phyloP scores from a whole-genome alignment of 106 monocot genomes.

The Apostasia shenzhenica region DNA sequence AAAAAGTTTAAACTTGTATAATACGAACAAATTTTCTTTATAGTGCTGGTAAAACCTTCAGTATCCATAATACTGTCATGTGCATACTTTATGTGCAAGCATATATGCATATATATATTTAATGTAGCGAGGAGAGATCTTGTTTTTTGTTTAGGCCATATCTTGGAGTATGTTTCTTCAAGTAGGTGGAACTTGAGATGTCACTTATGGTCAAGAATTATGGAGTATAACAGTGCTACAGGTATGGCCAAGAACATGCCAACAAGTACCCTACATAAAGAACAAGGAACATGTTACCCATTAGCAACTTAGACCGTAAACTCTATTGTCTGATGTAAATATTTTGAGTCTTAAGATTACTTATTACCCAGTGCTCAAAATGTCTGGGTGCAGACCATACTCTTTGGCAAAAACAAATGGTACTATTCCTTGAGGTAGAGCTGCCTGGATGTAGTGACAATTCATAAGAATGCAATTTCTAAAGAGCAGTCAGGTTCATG shows the following conservation, averaged over 20 bases:
- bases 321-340: not conserved
- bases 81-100: no score
- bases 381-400: slow-evolving; percentile 63
- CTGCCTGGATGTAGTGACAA: slow-evolving; percentile 38
- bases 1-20: no score
- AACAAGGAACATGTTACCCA: not conserved
- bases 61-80: no score
- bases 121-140: not conserved
- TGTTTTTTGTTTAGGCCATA: not conserved
- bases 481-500: not conserved
- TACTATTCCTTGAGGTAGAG: slow-evolving; percentile 79
- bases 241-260: slow-evolving; percentile 69
- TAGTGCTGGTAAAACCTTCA: no score
- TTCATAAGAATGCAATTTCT: not conserved
- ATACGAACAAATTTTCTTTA: no score
- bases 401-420: slow-evolving; percentile 89
- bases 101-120: not conserved
- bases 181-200: not conserved
- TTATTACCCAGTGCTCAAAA: slow-evolving; percentile 73
- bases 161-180: not conserved
- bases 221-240: slow-evolving; percentile 54
- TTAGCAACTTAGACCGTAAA: not conserved
- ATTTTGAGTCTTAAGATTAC: not conserved
- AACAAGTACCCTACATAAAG: slow-evolving; percentile 50
- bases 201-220: slow-evolving; percentile 26